Base-by-base conservation (phyloP, 805 yeast species). In the Kazachstania martiniae region DNA sequence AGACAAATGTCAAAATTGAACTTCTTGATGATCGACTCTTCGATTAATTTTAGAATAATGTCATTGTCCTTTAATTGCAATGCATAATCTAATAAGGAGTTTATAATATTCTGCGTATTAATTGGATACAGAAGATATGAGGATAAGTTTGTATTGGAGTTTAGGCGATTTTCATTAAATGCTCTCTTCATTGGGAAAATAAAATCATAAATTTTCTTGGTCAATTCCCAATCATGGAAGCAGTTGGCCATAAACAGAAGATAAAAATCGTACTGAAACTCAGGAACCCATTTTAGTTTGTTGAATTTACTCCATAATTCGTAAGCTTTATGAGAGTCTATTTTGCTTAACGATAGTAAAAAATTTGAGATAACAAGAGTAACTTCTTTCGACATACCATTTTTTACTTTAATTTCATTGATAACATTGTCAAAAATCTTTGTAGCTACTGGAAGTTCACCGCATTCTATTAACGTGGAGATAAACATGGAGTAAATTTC, bases 361-460 rank as follows among this genome's bases (percentile, higher is more conserved):
- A 67, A 73, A 9, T 60, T 53, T 2, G 76, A 63, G 21, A 72
- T 42, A 8, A 73, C 46, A 27, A 51, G 31, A 1, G 68, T 58
- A 15, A 71, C 56, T 34, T 60, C 58, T 7, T 48, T 28, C 18
- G 51, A 50, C 13, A 49, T 46, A 10, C 60, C 58, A 23, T 52
- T 49, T 30, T 55, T 53, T 15, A 51, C 44, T 30, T 37, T 37
- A 42, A 63, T 64, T 28, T 70, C 68, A 0, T 61, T 42, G 26
- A 78, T 50, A 5, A 77, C 59, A 25, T 64, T 59, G 46, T 78
- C 81, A 43, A 80, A 56, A 35, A 77, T 65, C 36, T 66, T 61
- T 1, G 78, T 65, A 3, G 84, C 76, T 25, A 66, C 42, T 7
- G 61, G 58, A 23, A 64, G 41, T 40, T 75, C 70, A 25, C 66